Evolutionary conservation across 192 early-diverging fungal genomes (phyloP), one percentile per base, ranked within the genome.

Genomic region (Mortierella claussenii): DNA sequence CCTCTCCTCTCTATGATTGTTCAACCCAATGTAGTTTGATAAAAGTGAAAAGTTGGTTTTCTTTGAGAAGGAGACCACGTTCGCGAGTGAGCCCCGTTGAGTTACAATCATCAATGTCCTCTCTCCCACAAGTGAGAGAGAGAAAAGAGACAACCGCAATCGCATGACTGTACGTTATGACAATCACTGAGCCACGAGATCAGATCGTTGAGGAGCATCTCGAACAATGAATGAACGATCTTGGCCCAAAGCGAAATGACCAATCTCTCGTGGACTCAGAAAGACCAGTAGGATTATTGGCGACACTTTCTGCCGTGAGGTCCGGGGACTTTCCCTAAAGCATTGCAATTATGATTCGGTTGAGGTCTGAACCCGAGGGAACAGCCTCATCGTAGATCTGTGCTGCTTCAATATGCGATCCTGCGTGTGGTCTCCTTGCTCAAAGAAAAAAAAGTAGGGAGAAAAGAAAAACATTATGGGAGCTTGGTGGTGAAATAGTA

Each of bases 291-390:
- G 13, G 32, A 60, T 74, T 74, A 74, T 60, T 65, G 69, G 69
- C 43, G 69, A 43, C 62, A 74, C 69, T 74, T 65, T 74, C 69
- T 74, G 62, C 56, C 69, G 56, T 65, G 26, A 53, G 69, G 69
- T 74, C 69, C 69, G 69, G n/a, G 69, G 69, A 74, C 69, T 74
- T 74, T 64, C 69, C 69, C 69, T 74, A 74, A 74, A 74, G 69
- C 69, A 74, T 74, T 74, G 34, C 69, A 74, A 74, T 64, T 58
- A 57, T 70, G 44, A 42, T 54, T 54, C 49, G 57, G 32, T 24
- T 55, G 69, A 74, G 61, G 69, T 74, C 69, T 59, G 33, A n/a
- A n/a, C n/a, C 18, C 3, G 10, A 36, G 31, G n/a, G 13, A 18
- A n/a, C 31, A 59, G 69, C 69, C 69, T 64, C 62, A 55, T 65